These are phyloP conservation scores for Kwoniella sp. DNA, from an alignment of 768 basidiomycete species.

Conservation along the genomic window DNA sequence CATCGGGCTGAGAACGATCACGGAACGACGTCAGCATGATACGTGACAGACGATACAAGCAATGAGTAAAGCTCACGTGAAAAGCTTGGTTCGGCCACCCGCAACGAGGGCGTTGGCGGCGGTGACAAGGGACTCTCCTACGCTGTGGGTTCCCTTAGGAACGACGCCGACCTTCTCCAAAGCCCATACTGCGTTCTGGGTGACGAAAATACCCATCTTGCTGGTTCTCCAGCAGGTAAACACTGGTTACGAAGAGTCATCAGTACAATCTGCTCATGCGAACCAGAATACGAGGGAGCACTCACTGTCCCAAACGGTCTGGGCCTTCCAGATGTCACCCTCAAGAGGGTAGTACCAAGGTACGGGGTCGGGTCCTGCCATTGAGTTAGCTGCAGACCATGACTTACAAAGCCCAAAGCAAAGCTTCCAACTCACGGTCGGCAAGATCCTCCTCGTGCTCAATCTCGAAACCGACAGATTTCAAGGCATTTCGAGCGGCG, in stretches of 20 bases:
- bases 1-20: conserved; percentile 46
- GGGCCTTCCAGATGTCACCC: conserved; percentile 87
- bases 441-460: conserved; percentile 94
- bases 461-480: conserved; percentile 80
- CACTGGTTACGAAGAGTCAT: conserved; percentile 35
- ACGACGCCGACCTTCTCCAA: conserved; percentile 77
- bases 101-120: conserved; percentile 77
- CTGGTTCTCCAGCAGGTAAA: conserved; percentile 74
- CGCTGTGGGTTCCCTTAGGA: conserved; percentile 89
- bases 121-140: conserved; percentile 82
- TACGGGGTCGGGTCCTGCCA: conserved; percentile 46
- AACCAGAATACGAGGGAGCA: not conserved
- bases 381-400: not conserved
- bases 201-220: conserved; percentile 79
- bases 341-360: conserved; percentile 98
- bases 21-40: not conserved
- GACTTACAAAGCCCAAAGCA: conserved; percentile 8
- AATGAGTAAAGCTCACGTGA: conserved; percentile 46
- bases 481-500: conserved; percentile 73
- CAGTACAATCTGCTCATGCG: not conserved
- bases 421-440: conserved; percentile 69
- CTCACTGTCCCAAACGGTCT: conserved; percentile 83
- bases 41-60: not conserved
- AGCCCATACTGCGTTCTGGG: conserved; percentile 74
- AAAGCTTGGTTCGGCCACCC: conserved; percentile 77